Conservation (phyloP, 352 stramenopile species). For the Phytophthora vignae region DNA sequence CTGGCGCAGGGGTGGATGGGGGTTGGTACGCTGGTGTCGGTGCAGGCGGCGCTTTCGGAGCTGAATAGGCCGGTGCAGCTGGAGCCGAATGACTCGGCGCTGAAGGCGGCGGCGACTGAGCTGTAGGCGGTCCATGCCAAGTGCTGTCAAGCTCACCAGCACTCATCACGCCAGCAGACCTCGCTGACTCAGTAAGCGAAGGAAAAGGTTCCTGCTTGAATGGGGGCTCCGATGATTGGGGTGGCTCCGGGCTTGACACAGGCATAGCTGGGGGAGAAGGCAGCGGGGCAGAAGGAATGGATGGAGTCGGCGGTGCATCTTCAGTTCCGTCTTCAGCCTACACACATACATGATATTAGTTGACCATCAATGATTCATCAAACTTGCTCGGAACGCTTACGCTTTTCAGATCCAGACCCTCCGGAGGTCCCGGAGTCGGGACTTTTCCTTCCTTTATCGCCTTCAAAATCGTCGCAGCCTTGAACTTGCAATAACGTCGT, state of each 20-base stretch:
- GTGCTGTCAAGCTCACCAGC: constrained; percentile 37
- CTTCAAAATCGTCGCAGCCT: constrained; percentile 96
- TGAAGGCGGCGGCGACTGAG: constrained; percentile 6
- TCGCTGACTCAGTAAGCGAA: constrained; percentile 61
- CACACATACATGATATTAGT: constrained; percentile 6
- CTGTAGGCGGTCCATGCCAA: constrained; percentile 24
- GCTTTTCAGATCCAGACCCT: constrained; percentile 49
- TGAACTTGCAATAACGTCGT: constrained; percentile 96
- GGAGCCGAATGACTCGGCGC: constrained; percentile 27
- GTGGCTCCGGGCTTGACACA: constrained; percentile 3
- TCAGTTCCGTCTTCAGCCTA: constrained; percentile 29
- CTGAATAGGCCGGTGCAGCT: constrained; percentile 16
- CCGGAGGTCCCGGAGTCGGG: constrained; percentile 82
- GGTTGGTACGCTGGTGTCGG: constrained; percentile 30
- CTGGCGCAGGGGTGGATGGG: constrained; percentile 21
- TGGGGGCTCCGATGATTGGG: constrained; percentile 12
- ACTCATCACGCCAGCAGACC: constrained; percentile 41
- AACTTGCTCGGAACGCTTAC: constrained; percentile 25
- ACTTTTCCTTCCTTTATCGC: constrained; percentile 93
- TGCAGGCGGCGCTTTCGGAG: constrained; percentile 18
- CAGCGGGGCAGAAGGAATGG: constrained; percentile 5
- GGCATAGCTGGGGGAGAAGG: constrained; percentile 29
- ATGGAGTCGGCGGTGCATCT: constrained; percentile 10
- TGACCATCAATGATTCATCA: neutral
- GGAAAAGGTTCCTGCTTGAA: constrained; percentile 39